Conservation (phyloP, 306 rosid species). For the Lablab purpureus region DNA sequence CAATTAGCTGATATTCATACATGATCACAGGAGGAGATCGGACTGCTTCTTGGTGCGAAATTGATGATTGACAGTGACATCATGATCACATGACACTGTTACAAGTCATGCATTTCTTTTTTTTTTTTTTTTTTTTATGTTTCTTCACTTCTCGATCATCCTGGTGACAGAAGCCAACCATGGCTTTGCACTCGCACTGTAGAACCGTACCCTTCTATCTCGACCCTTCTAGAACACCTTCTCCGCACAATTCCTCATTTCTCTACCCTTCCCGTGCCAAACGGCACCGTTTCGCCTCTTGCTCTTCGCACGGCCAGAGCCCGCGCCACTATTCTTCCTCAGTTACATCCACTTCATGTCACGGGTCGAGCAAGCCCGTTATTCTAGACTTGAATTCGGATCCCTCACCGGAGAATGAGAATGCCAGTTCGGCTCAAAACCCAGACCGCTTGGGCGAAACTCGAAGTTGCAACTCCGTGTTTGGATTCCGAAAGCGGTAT, state of each 20-base stretch:
- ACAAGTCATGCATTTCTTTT: background rate
- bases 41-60: too few species aligned
- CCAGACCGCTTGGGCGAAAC: slow-evolving; percentile 4
- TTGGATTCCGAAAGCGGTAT: slow-evolving; percentile 46
- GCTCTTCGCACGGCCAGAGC: slow-evolving; percentile 25
- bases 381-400: slow-evolving; percentile 17
- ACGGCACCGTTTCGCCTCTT: slow-evolving; percentile 46
- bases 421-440: background rate
- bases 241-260: slow-evolving; percentile 26
- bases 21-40: too few species aligned
- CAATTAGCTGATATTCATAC: too few species aligned
- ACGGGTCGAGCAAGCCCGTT: slow-evolving; percentile 20
- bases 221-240: slow-evolving; percentile 1
- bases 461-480: slow-evolving; percentile 48
- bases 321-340: slow-evolving; percentile 35
- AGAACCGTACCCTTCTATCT: slow-evolving; percentile 15
- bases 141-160: background rate
- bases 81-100: background rate
- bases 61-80: background rate
- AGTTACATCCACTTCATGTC: slow-evolving; percentile 40
- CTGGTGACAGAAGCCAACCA: background rate
- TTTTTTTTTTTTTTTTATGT: too few species aligned
- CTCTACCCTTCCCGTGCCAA: slow-evolving; percentile 27
- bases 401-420: slow-evolving; percentile 32
- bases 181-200: slow-evolving; percentile 52